Base-by-base conservation (phyloP, 345 rosid genomes). In the Ceriops zippeliana region DNA sequence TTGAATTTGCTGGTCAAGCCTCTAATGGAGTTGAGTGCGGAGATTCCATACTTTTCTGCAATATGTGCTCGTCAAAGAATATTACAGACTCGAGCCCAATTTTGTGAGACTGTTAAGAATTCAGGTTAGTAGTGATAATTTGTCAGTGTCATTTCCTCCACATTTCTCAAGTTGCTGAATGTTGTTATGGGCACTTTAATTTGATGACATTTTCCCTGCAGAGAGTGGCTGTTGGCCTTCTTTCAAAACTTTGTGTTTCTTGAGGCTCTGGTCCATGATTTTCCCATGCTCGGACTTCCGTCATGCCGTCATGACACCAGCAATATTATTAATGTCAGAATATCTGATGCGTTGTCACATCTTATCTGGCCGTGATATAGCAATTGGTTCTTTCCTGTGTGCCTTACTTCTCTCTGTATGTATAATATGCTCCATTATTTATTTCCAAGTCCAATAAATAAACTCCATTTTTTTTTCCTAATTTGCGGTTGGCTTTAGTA, bases 271-370 rank as follows among this genome's bases (percentile, higher is more conserved):
- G 99, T 91, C 96, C 35, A 81, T 88, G 90, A 78, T 90, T 77
- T 95, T 95, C 73, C 98, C 98, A 5, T 86, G 98, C 81, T 95
- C 99, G 1, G 99, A 95, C 80, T 95, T 85, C 47, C 96, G 96
- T 28, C 99, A 91, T 72, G 90, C 70, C 63, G 99, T 95, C 76
- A 91, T 87, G 90, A 91, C 98, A 31, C 99, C 96, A 1, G 89
- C 88, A 35, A 72, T 87, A 73, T 63, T 90, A 71, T 79, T 90
- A 83, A 91, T 91, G 91, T 85, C 93, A 75, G 99, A 95, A 86
- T 91, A 91, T 85, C 85, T 95, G 76, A 87, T 86, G 93, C 96
- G 96, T 5, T 90, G 96, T 76, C 96, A 89, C 74, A 80, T 91
- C 71, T 71, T 64, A 52, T 88, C 87, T 27, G 96, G 96, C 61